Conservation (phyloP, 208 protist genomes). For the Zelonia costaricensis region DNA sequence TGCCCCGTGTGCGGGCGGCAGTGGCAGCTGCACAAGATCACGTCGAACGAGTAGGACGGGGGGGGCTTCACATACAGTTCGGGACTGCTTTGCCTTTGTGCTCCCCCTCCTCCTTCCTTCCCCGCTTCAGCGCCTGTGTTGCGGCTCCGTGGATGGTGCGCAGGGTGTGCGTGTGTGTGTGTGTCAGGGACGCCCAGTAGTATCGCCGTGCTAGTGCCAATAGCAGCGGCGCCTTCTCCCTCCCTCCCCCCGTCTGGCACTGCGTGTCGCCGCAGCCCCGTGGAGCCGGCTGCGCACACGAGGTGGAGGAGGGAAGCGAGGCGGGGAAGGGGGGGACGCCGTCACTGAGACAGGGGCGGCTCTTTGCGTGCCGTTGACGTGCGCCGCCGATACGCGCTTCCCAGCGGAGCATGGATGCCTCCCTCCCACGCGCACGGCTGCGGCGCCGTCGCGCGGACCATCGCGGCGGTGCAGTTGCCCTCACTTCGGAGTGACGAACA, state of each 20-base stretch:
- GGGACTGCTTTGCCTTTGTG: background rate
- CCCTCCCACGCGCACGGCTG: too few species aligned
- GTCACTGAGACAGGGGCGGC: too few species aligned
- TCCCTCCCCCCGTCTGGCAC: background rate
- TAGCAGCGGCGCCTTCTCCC: too few species aligned
- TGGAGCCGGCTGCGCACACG: too few species aligned
- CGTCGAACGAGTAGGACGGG: conserved; percentile 32
- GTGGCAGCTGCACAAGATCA: conserved; percentile 55
- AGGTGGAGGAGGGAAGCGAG: too few species aligned
- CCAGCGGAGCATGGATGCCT: too few species aligned
- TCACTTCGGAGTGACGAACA: too few species aligned
- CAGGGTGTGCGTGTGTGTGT: background rate
- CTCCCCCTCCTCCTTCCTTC: background rate
- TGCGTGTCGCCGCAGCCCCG: background rate
- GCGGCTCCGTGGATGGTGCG: background rate
- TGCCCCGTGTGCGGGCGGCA: conserved; percentile 65
- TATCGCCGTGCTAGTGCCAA: background rate
- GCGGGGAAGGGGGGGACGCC: too few species aligned
- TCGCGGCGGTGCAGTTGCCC: too few species aligned
- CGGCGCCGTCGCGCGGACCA: too few species aligned
- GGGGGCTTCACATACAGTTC: background rate
- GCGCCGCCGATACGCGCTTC: too few species aligned
- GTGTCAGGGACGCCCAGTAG: background rate
- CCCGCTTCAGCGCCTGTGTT: background rate
- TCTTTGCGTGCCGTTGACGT: too few species aligned